Evolutionary conservation across 768 basidiomycete species (phyloP).

Genomic region (Lentinula detonsa): DNA sequence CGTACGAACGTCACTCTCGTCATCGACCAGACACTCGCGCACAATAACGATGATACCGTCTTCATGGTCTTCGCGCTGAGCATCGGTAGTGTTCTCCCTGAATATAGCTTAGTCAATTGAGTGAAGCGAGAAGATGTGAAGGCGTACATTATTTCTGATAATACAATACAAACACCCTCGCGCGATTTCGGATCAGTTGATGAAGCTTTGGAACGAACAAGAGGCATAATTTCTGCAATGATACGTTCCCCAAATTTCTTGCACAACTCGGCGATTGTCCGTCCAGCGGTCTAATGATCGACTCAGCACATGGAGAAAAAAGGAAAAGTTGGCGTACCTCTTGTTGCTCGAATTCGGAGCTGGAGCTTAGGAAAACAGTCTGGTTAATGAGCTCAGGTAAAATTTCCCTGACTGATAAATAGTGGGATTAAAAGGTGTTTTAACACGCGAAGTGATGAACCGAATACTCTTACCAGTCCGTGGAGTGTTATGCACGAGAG

Average conservation of each 20-base stretch:
- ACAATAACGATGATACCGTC: conserved; percentile 84
- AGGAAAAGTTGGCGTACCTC: conserved; percentile 47
- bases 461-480: conserved; percentile 56
- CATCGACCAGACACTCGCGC: conserved; percentile 81
- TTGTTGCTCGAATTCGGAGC: conserved; percentile 78
- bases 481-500: conserved; percentile 91
- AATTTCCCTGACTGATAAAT: conserved; percentile 72
- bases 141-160: conserved; percentile 83
- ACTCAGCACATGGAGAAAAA: conserved; percentile 3
- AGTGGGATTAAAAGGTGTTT: not conserved
- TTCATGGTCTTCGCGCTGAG: conserved; percentile 83
- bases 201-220: conserved; percentile 60
- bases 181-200: conserved; percentile 61
- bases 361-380: conserved; percentile 72
- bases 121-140: not conserved
- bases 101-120: conserved; percentile 6
- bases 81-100: conserved; percentile 80
- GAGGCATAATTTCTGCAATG: conserved; percentile 74
- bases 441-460: not conserved
- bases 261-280: conserved; percentile 84
- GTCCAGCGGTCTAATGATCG: conserved; percentile 70
- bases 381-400: conserved; percentile 78
- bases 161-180: conserved; percentile 83
- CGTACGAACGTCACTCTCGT: conserved; percentile 75
- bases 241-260: conserved; percentile 95